Percentiles rank a stretch among this genome's conserved stretches.
Evolutionary conservation across 768 basidiomycete genomes (phyloP).

Genomic region (Rhodotorula graminis): DNA sequence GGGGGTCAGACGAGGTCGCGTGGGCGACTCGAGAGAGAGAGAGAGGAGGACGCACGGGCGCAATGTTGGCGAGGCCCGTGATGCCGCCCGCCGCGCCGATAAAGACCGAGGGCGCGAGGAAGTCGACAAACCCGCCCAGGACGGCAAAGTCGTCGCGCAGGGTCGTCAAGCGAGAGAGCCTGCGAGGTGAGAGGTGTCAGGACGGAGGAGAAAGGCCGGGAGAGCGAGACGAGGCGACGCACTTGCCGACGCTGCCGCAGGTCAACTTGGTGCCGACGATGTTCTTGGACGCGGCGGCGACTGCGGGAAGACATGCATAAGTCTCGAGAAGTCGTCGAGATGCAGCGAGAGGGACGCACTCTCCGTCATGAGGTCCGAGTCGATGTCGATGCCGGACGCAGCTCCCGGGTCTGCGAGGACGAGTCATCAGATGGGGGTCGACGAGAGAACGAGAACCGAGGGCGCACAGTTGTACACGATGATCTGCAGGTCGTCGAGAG

Average conservation of each 20-base stretch:
- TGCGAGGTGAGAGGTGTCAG: background rate
- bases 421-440: background rate
- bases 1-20: constrained; percentile 23
- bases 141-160: constrained; percentile 60
- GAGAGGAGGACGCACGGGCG: constrained; percentile 55
- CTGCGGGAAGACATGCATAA: background rate
- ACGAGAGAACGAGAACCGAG: fast-evolving
- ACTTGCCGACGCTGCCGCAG: constrained; percentile 75
- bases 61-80: constrained; percentile 78
- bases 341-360: constrained; percentile 1
- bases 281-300: constrained; percentile 9
- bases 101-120: constrained; percentile 66
- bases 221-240: background rate
- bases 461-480: constrained; percentile 24
- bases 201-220: background rate
- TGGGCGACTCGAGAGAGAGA: background rate
- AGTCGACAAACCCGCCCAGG: constrained; percentile 79
- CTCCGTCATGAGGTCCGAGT: constrained; percentile 69
- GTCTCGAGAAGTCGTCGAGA: too few relatives aligned
- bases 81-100: constrained; percentile 81
- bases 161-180: constrained; percentile 17
- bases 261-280: constrained; percentile 79
- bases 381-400: constrained; percentile 81
- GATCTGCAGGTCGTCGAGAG: background rate
- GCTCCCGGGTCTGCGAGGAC: constrained; percentile 67